Percentiles rank a stretch among this genome's conserved stretches.
Conservation (phyloP, 371 early-diverging fungal genomes). For the Saksenaea vasiformis region DNA sequence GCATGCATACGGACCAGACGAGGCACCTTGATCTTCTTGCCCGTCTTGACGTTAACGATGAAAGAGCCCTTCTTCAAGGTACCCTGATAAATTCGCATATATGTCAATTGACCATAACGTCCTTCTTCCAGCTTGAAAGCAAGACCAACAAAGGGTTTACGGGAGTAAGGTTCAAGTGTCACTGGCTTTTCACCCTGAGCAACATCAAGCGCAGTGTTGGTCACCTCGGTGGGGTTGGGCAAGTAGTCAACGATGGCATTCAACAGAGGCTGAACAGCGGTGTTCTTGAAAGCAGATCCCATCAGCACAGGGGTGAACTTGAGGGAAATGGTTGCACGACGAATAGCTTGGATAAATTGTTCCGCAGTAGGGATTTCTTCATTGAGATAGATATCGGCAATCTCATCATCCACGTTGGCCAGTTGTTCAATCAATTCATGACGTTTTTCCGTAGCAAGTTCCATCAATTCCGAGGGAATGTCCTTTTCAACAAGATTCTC, state of each 20-base stretch:
- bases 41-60: constrained; percentile 87
- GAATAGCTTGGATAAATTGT: constrained; percentile 73
- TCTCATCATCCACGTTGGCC: constrained; percentile 88
- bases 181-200: constrained; percentile 69
- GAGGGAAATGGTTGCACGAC: constrained; percentile 76
- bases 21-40: constrained; percentile 94
- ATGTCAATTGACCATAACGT: constrained; percentile 95
- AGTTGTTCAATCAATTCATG: constrained; percentile 81
- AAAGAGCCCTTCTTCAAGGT: constrained; percentile 83
- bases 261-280: constrained; percentile 78
- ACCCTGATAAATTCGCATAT: constrained; percentile 97
- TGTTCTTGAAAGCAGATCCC: constrained; percentile 90
- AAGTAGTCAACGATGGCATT: constrained; percentile 76
- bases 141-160: constrained; percentile 84
- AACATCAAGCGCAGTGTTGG: constrained; percentile 76
- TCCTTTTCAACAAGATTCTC: constrained; percentile 68
- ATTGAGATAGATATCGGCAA: constrained; percentile 80
- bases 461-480: constrained; percentile 80
- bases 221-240: constrained; percentile 79
- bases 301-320: constrained; percentile 87
- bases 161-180: constrained; percentile 55
- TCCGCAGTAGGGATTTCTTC: constrained; percentile 76
- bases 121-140: constrained; percentile 97
- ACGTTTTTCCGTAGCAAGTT: constrained; percentile 72
- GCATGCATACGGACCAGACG: constrained; percentile 98